Conservation (phyloP, 257 asterid genomes). For the Striga asiatica region DNA sequence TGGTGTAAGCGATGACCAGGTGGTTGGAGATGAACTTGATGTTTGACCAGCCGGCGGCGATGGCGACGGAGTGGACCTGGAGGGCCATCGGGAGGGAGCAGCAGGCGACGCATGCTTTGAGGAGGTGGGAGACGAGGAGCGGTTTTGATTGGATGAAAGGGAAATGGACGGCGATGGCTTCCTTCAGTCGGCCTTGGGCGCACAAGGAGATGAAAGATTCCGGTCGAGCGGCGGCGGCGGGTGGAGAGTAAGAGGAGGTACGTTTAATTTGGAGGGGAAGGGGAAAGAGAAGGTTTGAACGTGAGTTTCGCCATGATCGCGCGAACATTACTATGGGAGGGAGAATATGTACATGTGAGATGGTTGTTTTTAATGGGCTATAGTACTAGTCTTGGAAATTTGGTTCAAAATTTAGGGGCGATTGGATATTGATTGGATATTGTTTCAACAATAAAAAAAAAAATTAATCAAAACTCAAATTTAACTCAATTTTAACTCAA, state of each 20-base stretch:
- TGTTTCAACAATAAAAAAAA: no score
- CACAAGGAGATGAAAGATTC: slow-evolving; percentile 36
- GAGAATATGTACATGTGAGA: no score
- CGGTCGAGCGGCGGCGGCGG: slow-evolving; percentile 14
- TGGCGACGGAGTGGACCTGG: slow-evolving; percentile 61
- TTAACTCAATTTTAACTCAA: no score
- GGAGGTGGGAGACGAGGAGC: slow-evolving; percentile 47
- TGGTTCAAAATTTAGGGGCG: no score
- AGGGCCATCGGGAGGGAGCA: slow-evolving; percentile 33
- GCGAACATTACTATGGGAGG: no score
- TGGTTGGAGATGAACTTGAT: slow-evolving; percentile 58
- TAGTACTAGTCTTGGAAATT: no score
- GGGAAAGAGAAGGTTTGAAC: slow-evolving; percentile 19
- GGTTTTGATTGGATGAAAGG: slow-evolving; percentile 44
- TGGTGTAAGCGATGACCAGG: slow-evolving; percentile 47
- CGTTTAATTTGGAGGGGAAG: slow-evolving; percentile 17
- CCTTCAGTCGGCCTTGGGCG: slow-evolving; percentile 34
- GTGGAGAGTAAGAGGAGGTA: slow-evolving; percentile 14
- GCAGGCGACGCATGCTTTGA: slow-evolving; percentile 46
- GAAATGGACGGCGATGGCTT: slow-evolving; percentile 40
- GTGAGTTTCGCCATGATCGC: slow-evolving; percentile 25
- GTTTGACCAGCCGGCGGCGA: slow-evolving; percentile 39
- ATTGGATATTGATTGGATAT: no score
- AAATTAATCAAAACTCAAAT: no score
- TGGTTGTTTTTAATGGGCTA: no score